Evolutionary conservation across 1,284 basidiomycete species (phyloP).

Genomic region (Cystobasidiaceae sp.): DNA sequence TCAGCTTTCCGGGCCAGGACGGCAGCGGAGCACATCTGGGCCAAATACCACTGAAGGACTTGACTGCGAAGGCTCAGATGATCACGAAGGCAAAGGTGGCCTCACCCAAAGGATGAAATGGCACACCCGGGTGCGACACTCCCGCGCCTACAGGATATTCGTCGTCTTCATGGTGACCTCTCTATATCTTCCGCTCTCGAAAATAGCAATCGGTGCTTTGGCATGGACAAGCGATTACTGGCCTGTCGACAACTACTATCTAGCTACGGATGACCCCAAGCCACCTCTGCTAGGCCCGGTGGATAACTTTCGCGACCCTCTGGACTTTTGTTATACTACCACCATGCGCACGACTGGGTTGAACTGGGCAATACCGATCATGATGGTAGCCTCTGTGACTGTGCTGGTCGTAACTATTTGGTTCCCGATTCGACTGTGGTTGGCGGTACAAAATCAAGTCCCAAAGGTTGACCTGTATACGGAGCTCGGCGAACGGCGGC

Average conservation of each 20-base stretch:
- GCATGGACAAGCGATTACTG: constrained; percentile 68
- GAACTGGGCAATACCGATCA: constrained; percentile 63
- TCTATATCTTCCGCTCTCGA: constrained; percentile 40
- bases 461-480: constrained; percentile 65
- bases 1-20: constrained; percentile 4
- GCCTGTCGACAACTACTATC: constrained; percentile 64
- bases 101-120: constrained; percentile 1
- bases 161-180: constrained; percentile 39
- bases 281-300: constrained; percentile 56
- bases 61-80: constrained; percentile 35
- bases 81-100: too few relatives aligned
- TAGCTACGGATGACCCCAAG: constrained; percentile 54
- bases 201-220: constrained; percentile 37
- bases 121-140: constrained; percentile 21
- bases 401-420: constrained; percentile 61
- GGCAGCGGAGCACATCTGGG: background rate
- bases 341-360: constrained; percentile 53
- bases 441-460: constrained; percentile 57
- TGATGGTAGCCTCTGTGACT: constrained; percentile 57
- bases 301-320: constrained; percentile 55
- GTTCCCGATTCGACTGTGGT: constrained; percentile 63
- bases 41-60: constrained; percentile 34
- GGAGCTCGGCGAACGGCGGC: constrained; percentile 62
- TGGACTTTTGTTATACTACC: constrained; percentile 66
- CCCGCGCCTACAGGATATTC: constrained; percentile 30